Evolutionary conservation across 2,329 filamentous ascomycete species (phyloP).

Genomic region (Thermochaetoides dissita): DNA sequence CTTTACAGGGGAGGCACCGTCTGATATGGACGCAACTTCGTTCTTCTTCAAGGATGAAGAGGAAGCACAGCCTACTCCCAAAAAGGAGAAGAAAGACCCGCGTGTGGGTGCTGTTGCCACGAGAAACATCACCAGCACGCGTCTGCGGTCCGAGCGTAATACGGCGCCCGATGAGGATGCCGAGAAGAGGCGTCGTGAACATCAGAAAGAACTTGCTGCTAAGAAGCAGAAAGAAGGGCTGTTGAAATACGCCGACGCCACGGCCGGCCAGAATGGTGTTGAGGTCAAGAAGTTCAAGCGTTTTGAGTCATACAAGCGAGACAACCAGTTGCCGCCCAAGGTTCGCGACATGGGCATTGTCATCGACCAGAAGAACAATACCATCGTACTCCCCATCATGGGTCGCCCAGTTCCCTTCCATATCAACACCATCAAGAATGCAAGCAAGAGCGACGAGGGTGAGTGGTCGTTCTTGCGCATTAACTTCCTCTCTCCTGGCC

Average conservation of each 20-base stretch:
- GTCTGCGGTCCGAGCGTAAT: conserved; percentile 79
- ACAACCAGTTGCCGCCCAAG: conserved; percentile 76
- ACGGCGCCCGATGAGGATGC: conserved; percentile 80
- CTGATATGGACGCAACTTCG: conserved; percentile 83
- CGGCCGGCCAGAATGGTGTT: conserved; percentile 71
- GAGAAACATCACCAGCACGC: conserved; percentile 89
- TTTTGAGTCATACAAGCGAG: conserved; percentile 97
- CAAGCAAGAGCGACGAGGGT: conserved; percentile 91
- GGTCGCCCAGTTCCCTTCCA: conserved; percentile 95
- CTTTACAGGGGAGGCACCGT: conserved; percentile 85
- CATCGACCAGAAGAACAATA: conserved; percentile 79
- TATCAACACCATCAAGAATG: conserved; percentile 96
- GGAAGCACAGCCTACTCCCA: conserved; percentile 71
- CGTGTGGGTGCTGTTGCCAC: conserved; percentile 77
- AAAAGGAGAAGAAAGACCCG: conserved; percentile 76
- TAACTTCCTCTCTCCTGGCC: conserved; percentile 93
- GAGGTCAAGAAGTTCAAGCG: conserved; percentile 97
- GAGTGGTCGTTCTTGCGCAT: conserved; percentile 89
- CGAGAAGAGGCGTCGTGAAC: conserved; percentile 72
- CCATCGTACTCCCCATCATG: conserved; percentile 91
- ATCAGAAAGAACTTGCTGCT: conserved; percentile 74
- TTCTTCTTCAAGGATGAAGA: conserved; percentile 99
- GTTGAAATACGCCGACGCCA: conserved; percentile 72
- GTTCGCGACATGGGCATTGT: conserved; percentile 79
- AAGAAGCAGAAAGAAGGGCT: conserved; percentile 88